phyloP scores from a whole-genome alignment of 768 basidiomycete species.

The Kwoniella dendrophila region DNA sequence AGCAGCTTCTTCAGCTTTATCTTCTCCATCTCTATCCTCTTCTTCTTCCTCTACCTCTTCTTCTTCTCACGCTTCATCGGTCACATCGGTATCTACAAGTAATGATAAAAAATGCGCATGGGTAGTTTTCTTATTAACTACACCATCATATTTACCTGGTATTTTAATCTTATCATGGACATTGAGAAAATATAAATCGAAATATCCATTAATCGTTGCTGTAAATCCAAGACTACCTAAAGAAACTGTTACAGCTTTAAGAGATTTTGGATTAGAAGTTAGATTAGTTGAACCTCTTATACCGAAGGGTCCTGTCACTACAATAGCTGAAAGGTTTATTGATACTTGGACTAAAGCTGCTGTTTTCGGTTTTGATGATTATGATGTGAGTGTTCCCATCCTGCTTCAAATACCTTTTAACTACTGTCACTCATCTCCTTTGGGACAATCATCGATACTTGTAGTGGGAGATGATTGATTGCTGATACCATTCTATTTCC shows the following conservation, averaged over 20 bases:
- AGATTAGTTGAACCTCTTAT: slow-evolving; percentile 23
- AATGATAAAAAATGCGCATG: slow-evolving; percentile 29
- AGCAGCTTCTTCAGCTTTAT: no score
- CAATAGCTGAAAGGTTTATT: slow-evolving; percentile 57
- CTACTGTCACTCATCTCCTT: neutral
- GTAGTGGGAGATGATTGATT: neutral
- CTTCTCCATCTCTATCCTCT: no score
- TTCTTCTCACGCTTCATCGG: neutral
- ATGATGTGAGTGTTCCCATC: slow-evolving; percentile 30
- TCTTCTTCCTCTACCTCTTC: neutral
- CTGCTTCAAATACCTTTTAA: neutral
- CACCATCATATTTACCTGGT: slow-evolving; percentile 85
- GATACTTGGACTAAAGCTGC: slow-evolving; percentile 67
- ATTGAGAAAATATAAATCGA: slow-evolving; percentile 70
- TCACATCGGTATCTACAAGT: neutral
- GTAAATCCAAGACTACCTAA: slow-evolving; percentile 64
- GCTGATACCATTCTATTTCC: neutral
- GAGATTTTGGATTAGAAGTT: slow-evolving; percentile 23
- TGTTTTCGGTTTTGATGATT: slow-evolving; percentile 53
- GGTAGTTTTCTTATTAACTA: slow-evolving; percentile 81
- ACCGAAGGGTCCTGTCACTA: slow-evolving; percentile 23
- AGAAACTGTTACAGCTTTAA: slow-evolving; percentile 43
- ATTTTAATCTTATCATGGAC: slow-evolving; percentile 80
- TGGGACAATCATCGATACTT: neutral
- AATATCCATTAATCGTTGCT: slow-evolving; percentile 77